These are phyloP conservation scores for Fusarium penzigii DNA, from an alignment of 2,329 filamentous ascomycete genomes.

Conservation along the genomic window DNA sequence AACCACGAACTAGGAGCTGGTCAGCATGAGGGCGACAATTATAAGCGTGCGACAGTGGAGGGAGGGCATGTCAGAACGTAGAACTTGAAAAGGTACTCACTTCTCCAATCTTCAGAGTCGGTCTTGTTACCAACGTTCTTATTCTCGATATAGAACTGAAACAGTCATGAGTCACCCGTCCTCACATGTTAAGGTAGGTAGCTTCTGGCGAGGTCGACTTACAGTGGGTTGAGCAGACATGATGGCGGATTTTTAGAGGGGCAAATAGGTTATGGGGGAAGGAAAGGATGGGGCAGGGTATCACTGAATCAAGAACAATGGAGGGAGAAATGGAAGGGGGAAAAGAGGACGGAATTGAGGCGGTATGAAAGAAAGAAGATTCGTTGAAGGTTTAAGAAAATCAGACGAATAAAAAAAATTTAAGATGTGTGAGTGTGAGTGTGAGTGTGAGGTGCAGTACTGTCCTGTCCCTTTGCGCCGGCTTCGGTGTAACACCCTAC, in stretches of 20 bases:
- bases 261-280: slow-evolving; percentile 5
- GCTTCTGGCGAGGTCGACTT: slow-evolving; percentile 17
- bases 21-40: slow-evolving; percentile 18
- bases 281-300: slow-evolving; percentile 3
- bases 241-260: slow-evolving; percentile 18
- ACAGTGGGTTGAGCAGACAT: slow-evolving; percentile 24
- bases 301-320: neutral
- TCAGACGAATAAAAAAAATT: slow-evolving; percentile 1
- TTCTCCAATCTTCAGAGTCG: slow-evolving; percentile 79
- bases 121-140: slow-evolving; percentile 74
- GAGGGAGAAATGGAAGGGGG: neutral
- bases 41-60: neutral
- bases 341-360: too few relatives aligned
- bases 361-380: neutral
- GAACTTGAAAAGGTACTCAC: slow-evolving; percentile 49
- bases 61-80: slow-evolving; percentile 2
- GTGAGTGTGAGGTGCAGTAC: slow-evolving; percentile 7
- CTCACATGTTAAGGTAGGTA: slow-evolving; percentile 6
- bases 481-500: neutral
- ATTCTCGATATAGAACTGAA: slow-evolving; percentile 72
- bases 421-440: slow-evolving; percentile 6
- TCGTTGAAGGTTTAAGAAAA: neutral
- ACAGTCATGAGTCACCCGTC: slow-evolving; percentile 31
- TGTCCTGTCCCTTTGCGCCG: slow-evolving; percentile 27
- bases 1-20: slow-evolving; percentile 68